These are phyloP conservation scores for Emericellopsis atlantica DNA, from an alignment of 2,329 filamentous ascomycete genomes.

Conservation along the genomic window DNA sequence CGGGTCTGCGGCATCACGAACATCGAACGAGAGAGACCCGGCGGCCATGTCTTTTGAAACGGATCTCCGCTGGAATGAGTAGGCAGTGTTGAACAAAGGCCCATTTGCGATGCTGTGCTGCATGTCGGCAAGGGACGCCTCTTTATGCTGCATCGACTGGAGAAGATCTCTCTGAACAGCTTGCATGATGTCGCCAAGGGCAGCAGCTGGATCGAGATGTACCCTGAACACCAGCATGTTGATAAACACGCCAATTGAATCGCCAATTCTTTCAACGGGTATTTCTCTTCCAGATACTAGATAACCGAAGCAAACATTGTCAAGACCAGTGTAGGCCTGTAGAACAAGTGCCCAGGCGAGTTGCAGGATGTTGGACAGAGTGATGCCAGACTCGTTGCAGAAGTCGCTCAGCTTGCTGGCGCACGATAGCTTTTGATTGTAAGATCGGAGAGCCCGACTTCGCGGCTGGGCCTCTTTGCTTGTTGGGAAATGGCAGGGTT, in stretches of 20 bases:
- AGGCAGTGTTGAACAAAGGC: conserved; percentile 10
- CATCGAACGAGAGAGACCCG: conserved; percentile 4
- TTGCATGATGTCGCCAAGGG: conserved; percentile 15
- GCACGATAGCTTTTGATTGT: neutral
- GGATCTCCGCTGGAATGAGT: conserved; percentile 7
- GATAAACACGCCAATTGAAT: conserved; percentile 38
- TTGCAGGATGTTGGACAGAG: conserved; percentile 6
- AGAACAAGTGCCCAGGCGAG: conserved; percentile 9
- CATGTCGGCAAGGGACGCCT: conserved; percentile 6
- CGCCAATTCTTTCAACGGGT: conserved; percentile 29
- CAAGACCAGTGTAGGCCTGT: conserved; percentile 24
- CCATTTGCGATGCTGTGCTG: conserved; percentile 9
- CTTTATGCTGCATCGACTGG: conserved; percentile 1
- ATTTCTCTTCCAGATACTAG: conserved; percentile 38
- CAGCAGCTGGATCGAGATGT: conserved; percentile 11
- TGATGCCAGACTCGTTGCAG: conserved; percentile 1
- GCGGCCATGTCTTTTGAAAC: conserved; percentile 1
- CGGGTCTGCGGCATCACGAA: conserved; percentile 4
- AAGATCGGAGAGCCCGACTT: neutral
- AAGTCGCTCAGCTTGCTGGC: neutral
- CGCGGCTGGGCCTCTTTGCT: neutral
- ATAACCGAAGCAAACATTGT: conserved; percentile 40
- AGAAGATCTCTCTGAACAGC: conserved; percentile 18
- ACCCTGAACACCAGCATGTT: conserved; percentile 44
- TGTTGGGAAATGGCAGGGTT: conserved; percentile 9